Evolutionary conservation across 257 asterid species (phyloP).

Genomic region (Solanum peruvianum): DNA sequence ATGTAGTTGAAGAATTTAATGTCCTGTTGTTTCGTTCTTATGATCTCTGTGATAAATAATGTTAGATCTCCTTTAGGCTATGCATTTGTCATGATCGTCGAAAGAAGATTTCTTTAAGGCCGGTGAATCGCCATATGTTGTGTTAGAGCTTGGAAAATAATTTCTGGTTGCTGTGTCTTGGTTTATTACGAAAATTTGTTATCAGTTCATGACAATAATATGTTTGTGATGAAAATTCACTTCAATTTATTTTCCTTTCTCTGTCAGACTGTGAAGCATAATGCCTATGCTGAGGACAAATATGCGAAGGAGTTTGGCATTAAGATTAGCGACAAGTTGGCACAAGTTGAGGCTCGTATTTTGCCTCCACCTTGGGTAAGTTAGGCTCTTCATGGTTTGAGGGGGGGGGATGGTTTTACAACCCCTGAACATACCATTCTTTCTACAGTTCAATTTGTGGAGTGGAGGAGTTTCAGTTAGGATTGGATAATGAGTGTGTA

Average conservation of each 20-base stretch:
- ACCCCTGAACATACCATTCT: neutral
- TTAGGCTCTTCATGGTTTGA: neutral
- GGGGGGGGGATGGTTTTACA: neutral
- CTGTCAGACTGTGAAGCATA: constrained; percentile 70
- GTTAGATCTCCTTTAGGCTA: neutral
- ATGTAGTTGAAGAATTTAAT: neutral
- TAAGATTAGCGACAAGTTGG: constrained; percentile 75
- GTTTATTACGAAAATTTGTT: neutral
- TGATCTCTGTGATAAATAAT: neutral
- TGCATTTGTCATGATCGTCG: neutral
- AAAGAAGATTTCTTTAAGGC: neutral
- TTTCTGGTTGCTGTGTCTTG: neutral
- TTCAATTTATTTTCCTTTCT: neutral
- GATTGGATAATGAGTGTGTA: neutral
- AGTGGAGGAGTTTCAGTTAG: neutral
- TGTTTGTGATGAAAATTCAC: neutral
- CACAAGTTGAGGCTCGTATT: constrained; percentile 96
- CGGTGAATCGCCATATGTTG: neutral
- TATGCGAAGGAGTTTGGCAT: constrained; percentile 92
- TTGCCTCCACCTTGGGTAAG: constrained; percentile 89
- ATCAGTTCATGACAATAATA: neutral
- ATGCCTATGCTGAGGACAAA: constrained; percentile 69
- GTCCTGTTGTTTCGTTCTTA: neutral
- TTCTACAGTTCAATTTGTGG: neutral
- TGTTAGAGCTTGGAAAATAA: neutral